Conservation (phyloP, 176 grass and related monocot species). For the Saccharum officinarum region DNA sequence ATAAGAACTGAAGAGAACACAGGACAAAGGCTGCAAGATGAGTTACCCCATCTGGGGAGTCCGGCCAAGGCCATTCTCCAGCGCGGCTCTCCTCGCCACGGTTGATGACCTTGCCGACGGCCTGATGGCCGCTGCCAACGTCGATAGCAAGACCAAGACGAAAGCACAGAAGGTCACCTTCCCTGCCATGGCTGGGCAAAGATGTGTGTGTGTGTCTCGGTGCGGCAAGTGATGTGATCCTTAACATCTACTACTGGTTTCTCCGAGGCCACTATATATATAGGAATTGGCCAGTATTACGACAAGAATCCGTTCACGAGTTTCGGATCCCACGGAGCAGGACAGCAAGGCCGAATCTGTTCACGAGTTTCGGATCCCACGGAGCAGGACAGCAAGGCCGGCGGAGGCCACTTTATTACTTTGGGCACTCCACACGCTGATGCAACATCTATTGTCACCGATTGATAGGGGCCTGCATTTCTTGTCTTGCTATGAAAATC, state of each 20-base stretch:
- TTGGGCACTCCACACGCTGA: not conserved
- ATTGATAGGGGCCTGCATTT: not conserved
- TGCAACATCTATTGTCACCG: not conserved
- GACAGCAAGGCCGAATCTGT: too few species aligned
- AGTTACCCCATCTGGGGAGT: conserved; percentile 65
- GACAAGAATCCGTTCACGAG: not conserved
- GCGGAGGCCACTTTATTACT: not conserved
- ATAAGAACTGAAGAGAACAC: not conserved
- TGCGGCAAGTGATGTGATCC: not conserved
- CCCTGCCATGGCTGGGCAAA: not conserved
- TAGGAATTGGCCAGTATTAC: not conserved
- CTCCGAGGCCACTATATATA: not conserved
- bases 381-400: not conserved
- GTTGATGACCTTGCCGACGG: not conserved
- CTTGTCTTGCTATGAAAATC: too few species aligned
- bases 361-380: too few species aligned
- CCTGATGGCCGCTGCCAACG: not conserved
- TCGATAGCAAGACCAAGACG: conserved; percentile 6
- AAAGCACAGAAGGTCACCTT: not conserved
- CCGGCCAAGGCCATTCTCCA: conserved; percentile 46
- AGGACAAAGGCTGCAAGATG: too few species aligned
- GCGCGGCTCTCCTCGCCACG: not conserved
- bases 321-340: not conserved
- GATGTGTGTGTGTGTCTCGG: not conserved
- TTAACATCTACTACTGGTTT: not conserved